A percentile compares a stretch with the other conserved stretches of the same genome.
phyloP scores from a whole-genome alignment of 106 monocot species.

The Platanthera guangdongensis region DNA sequence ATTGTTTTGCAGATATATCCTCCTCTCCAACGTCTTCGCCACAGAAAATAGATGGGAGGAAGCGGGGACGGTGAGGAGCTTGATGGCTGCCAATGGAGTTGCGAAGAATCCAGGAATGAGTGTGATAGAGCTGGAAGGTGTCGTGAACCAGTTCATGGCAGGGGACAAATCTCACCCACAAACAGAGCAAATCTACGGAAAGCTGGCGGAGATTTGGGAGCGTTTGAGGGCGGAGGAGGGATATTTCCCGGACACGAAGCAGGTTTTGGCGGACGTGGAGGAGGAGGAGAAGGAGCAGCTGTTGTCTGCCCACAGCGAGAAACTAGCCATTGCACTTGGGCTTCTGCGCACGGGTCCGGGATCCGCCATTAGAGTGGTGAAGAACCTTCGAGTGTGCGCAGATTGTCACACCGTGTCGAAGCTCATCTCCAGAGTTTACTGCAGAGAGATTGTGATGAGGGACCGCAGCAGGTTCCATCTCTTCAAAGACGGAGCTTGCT shows the following conservation, averaged over 20 bases:
- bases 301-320: slow-evolving; percentile 31
- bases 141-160: slow-evolving; percentile 38
- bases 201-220: slow-evolving; percentile 20
- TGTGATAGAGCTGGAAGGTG: slow-evolving; percentile 35
- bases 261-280: slow-evolving; percentile 29
- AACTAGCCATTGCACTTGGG: slow-evolving; percentile 32
- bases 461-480: slow-evolving; percentile 36
- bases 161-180: slow-evolving; percentile 40
- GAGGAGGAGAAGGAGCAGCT: slow-evolving; percentile 33
- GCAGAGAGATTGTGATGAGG: slow-evolving; percentile 42
- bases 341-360: slow-evolving; percentile 11
- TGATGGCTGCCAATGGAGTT: slow-evolving; percentile 31
- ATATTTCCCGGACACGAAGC: slow-evolving; percentile 25
- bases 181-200: slow-evolving; percentile 14
- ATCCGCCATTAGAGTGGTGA: slow-evolving; percentile 22
- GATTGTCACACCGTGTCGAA: slow-evolving; percentile 32
- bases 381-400: slow-evolving; percentile 38
- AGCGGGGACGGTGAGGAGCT: slow-evolving; percentile 24
- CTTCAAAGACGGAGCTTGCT: slow-evolving; percentile 28
- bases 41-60: slow-evolving; percentile 41
- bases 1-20: slow-evolving; percentile 32
- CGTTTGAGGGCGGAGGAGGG: slow-evolving; percentile 25
- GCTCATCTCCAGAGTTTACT: slow-evolving; percentile 25
- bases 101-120: slow-evolving; percentile 42
- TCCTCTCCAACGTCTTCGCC: slow-evolving; percentile 53